phyloP scores from a whole-genome alignment of 2,329 filamentous ascomycete species.

The Fusarium pseudonygamai region DNA sequence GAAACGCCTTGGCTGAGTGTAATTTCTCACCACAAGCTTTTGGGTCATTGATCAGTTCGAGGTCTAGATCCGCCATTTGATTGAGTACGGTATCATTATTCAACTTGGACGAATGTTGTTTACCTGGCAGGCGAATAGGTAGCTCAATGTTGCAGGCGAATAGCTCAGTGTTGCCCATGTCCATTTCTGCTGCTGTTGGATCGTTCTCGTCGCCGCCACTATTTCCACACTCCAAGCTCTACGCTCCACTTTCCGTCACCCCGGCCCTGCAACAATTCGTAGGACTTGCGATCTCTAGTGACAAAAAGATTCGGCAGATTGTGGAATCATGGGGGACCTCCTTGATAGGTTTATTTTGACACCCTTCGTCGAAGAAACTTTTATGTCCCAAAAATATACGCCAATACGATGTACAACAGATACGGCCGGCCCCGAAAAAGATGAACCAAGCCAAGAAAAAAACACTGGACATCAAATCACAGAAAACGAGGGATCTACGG shows the following conservation, averaged over 20 bases:
- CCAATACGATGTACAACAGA: slow-evolving; percentile 9
- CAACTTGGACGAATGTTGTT: not conserved
- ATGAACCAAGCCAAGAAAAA: slow-evolving; percentile 26
- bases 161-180: not conserved
- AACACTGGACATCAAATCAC: slow-evolving; percentile 30
- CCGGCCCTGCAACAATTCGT: not conserved
- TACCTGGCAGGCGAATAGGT: not conserved
- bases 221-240: slow-evolving; percentile 19
- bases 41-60: not conserved
- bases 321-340: fast-evolving
- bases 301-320: not conserved
- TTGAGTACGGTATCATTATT: not conserved
- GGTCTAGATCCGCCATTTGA: not conserved
- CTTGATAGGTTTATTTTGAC: not conserved
- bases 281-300: not conserved
- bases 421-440: slow-evolving; percentile 34
- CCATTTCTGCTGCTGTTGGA: not conserved
- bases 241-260: slow-evolving; percentile 28
- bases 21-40: slow-evolving; percentile 4
- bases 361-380: not conserved
- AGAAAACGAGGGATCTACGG: slow-evolving; percentile 29
- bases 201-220: slow-evolving; percentile 25
- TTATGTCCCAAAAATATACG: slow-evolving; percentile 27
- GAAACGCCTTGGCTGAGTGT: slow-evolving; percentile 27
- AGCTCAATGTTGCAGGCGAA: not conserved